Evolutionary conservation across 768 basidiomycete genomes (phyloP), one percentile per base, ranked within the genome.

Genomic region (Xerocomus potaroensis): DNA sequence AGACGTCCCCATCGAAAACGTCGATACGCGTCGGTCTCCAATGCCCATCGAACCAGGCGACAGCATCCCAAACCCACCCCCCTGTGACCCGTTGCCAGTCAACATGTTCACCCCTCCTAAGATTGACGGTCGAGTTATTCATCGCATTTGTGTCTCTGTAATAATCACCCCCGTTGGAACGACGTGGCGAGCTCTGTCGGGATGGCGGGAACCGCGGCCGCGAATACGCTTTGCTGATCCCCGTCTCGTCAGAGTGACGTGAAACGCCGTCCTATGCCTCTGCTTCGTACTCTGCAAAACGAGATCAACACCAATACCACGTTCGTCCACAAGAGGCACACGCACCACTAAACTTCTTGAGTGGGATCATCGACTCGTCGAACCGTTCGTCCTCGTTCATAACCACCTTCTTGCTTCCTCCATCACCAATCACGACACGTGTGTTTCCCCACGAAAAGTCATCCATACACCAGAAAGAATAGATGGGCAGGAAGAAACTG

Each of bases 391-490:
- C 94, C 29, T 97, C 94, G 41, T 88, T 91, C 60, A 90, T 83
- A 48, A 95, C 72, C 35, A 97, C 81, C 69, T 92, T 96, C 80
- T 96, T 96, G 56, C 89, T 88, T 61, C 83, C 87, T 48, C 94
- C 93, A 67, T 95, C 92, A 36, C 91, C 92, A 48, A 95, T 84
- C 51, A 95, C 91, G 26, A 94, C 74, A 74, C 93, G 90, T 15
- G 90, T 91, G 62, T 87, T 91, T 73, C 91, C 88, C 90, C 91
- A 95, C 63, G 86, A 84, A 69, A 95, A 96, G 65, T 96, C 93
- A 61, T 95, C 93, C 92, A 95, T 94, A 58, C 89, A 90, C 93
- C 93, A 97, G 81, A 94, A 95, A 0, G 93, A 93, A 65, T 97
- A 97, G 16, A 96, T 67, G 0, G 93, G 93, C 5, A 97, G 71